Evolutionary conservation across 2,329 filamentous ascomycete species (phyloP), one percentile per base, ranked within the genome.

Genomic region (Aureobasidium sp.): DNA sequence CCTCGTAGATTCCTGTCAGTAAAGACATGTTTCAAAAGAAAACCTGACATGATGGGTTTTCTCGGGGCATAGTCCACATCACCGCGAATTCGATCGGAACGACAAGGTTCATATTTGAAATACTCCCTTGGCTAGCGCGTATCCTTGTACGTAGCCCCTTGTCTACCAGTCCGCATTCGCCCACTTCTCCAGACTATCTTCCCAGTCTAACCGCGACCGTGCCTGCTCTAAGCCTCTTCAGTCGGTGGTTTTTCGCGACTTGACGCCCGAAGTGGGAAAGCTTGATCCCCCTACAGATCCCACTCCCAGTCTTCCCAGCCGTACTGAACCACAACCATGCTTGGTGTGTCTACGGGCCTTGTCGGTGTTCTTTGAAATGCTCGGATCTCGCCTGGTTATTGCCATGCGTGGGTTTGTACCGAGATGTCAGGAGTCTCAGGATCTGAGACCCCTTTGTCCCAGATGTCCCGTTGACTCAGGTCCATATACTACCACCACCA

Each of bases 21-120:
- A 61, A 61, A 61, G 59, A 62, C 59, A 62, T 62, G 59, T 62
- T 55, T 62, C 59, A 55, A 26, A 27, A 39, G 39, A 47, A 47
- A 53, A 12, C 39, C 36, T 34, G 48, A 23, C 27, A 37, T 51
- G 41, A 34, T 41, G 36, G 48, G 34, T 36, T 53, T 47, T 46
- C 34, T 55, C 48, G 59, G 20, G 59, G 55, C 50, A 27, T 55
- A 51, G 34, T 26, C 20, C 17, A 44, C 37, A 20, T 46, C 23
- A n/a, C 27, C 23, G 27, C n/a, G 50, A 15, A 39, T 7, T 37
- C 46, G 48, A 27, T 39, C 59, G 41, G 32, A 42, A 36, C n/a
- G 39, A 53, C 41, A 42, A 52, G 57, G 58, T 47, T 52, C 27
- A 42, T 61, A 62, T 62, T 62, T 62, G 48, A 55, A 55, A 62